Evolutionary conservation across 805 yeast species (phyloP), one percentile per base, ranked within the genome.

Genomic region (Candida saitoana): DNA sequence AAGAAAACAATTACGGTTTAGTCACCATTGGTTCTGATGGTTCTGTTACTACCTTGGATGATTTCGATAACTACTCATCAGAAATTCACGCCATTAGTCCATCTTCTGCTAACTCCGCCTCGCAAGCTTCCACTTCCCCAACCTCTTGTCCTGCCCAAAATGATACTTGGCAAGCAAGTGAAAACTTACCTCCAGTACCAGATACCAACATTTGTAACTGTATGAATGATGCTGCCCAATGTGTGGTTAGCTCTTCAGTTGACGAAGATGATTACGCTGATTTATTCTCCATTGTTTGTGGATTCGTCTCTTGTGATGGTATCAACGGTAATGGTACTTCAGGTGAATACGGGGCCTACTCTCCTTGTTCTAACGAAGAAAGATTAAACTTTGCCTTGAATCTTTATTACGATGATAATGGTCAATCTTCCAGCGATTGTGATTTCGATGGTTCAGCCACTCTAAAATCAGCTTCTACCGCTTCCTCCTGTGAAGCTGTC

Each of bases 1-100:
- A 85, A 70, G 69, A 67, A 42, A 84, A 84, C 68, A 63, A 84
- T 54, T 84, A 83, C 57, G 91, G 95, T 69, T 74, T 84, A 58
- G 90, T 84, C 41, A 49, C 77, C 41, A 63, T 80, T 47, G 66
- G 63, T 40, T 67, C 66, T 48, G 61, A 59, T 50, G 68, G 66
- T 24, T 46, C 62, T n/a, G 84, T 81, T 45, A 61, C 69, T 39
- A 83, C 91, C 43, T 65, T 82, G 65, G 63, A 62, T 36, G 91
- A 84, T 64, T 85, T 71, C 69, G 58, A 65, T 57, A 72, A 83
- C 71, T 82, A 77, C 65, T 77, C 80, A 47, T 67, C 75, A 30
- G 77, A 81, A 66, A 77, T 84, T 51, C 63, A 71, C 49, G 54
- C 60, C 25, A 63, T 84, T 51, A 50, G 74, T 43, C 67, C 67